Percentiles rank a stretch among this genome's conserved stretches.
Conservation (phyloP, 345 rosid genomes). For the Eucalyptus regnans region DNA sequence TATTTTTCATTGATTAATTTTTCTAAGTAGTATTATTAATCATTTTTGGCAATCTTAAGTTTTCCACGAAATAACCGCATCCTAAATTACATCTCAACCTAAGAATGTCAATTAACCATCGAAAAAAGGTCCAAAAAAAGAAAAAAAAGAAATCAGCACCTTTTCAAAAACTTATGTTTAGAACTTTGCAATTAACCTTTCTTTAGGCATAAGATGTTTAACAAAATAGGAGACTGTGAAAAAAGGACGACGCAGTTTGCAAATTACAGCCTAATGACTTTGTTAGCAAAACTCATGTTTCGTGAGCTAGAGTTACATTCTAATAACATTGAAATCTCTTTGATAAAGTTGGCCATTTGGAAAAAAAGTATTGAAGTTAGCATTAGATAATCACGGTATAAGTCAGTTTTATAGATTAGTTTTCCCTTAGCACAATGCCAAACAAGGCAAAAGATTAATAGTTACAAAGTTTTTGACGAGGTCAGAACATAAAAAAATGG, state of each 20-base stretch:
- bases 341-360: no score
- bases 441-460: not conserved
- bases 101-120: not conserved
- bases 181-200: not conserved
- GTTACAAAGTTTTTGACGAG: not conserved
- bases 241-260: not conserved
- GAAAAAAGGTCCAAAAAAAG: no score
- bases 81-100: not conserved
- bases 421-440: not conserved
- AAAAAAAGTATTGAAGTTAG: not conserved
- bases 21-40: no score
- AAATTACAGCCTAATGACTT: not conserved
- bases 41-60: not conserved
- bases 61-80: not conserved
- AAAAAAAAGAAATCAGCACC: not conserved
- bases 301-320: not conserved
- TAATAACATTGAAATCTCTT: no score
- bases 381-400: not conserved
- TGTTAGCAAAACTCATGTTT: not conserved
- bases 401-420: not conserved
- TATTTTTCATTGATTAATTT: fast-evolving
- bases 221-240: not conserved
- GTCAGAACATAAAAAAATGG: no score
- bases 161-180: not conserved
- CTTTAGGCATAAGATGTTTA: not conserved